Evolutionary conservation across 495 filamentous ascomycete species (phyloP).

Genomic region (Neurospora terricola): DNA sequence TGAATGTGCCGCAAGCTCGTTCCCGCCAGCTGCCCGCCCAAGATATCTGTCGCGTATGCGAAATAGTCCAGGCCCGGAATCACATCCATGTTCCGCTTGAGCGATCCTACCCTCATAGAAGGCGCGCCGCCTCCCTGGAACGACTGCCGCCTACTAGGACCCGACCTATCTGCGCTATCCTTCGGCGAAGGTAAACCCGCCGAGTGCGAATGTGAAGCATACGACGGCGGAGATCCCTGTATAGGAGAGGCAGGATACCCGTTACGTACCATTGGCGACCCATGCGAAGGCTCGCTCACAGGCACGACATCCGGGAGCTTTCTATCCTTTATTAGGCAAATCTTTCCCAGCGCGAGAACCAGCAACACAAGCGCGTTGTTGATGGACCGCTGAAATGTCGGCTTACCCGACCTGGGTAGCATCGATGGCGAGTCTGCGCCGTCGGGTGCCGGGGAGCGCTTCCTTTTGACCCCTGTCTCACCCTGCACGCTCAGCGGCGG

Average conservation of each 20-base stretch:
- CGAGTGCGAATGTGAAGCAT: conserved; percentile 27
- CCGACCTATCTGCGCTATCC: conserved; percentile 29
- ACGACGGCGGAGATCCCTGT: conserved; percentile 39
- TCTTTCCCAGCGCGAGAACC: conserved; percentile 76
- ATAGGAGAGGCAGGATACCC: conserved; percentile 35
- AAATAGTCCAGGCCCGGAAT: conserved; percentile 88
- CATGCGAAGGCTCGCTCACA: conserved; percentile 30
- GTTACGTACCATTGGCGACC: conserved; percentile 38
- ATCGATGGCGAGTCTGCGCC: conserved; percentile 21
- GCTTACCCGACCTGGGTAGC: conserved; percentile 27
- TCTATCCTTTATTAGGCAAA: conserved; percentile 54
- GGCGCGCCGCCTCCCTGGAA: conserved; percentile 27
- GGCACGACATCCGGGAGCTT: conserved; percentile 50
- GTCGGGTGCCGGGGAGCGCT: conserved; percentile 38
- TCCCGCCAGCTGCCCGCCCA: conserved; percentile 68
- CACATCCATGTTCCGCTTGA: conserved; percentile 64
- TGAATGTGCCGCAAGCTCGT: conserved; percentile 75
- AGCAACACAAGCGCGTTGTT: conserved; percentile 72
- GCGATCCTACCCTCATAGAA: conserved; percentile 12
- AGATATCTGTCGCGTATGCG: conserved; percentile 74
- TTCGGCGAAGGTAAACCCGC: conserved; percentile 38
- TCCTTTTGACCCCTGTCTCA: conserved; percentile 48
- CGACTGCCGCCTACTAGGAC: conserved; percentile 32
- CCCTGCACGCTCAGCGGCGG: conserved; percentile 9
- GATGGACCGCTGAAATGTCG: conserved; percentile 44